Conservation (phyloP, 2,329 filamentous ascomycete species). For the Colletotrichum zoysiae region DNA sequence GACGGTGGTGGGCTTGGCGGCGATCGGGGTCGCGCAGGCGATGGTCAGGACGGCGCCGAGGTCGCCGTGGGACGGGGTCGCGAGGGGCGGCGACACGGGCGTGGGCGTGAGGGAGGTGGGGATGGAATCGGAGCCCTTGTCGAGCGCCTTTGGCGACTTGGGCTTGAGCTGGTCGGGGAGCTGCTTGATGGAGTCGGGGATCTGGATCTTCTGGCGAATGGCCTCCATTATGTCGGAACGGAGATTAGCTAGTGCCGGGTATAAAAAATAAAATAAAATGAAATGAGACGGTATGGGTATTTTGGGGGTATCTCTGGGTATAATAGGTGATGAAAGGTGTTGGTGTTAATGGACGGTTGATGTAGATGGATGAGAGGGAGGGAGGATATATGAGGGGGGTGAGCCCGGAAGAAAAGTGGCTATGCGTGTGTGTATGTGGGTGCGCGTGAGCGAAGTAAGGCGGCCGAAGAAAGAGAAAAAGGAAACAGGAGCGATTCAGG, state of each 20-base stretch:
- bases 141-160: slow-evolving; percentile 34
- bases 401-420: not conserved
- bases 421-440: not conserved
- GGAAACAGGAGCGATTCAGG: slow-evolving; percentile 27
- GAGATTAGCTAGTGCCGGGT: slow-evolving; percentile 5
- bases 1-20: slow-evolving; percentile 50
- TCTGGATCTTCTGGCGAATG: slow-evolving; percentile 36
- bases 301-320: slow-evolving; percentile 23
- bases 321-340: not conserved
- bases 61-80: slow-evolving; percentile 29
- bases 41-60: slow-evolving; percentile 42
- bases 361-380: slow-evolving; percentile 1
- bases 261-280: not conserved
- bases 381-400: slow-evolving; percentile 11
- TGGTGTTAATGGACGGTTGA: slow-evolving; percentile 5
- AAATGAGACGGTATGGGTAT: not conserved
- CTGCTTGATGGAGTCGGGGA: slow-evolving; percentile 36
- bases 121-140: slow-evolving; percentile 36
- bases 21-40: slow-evolving; percentile 50
- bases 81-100: slow-evolving; percentile 29
- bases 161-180: slow-evolving; percentile 37
- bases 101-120: slow-evolving; percentile 34
- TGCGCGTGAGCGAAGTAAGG: slow-evolving; percentile 8
- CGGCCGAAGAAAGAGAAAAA: not conserved
- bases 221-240: slow-evolving; percentile 17